A percentile compares a stretch with the other conserved stretches of the same genome.
These are phyloP conservation scores for Keithomyces neogunnii DNA, from an alignment of 2,329 filamentous ascomycete genomes.

Conservation along the genomic window DNA sequence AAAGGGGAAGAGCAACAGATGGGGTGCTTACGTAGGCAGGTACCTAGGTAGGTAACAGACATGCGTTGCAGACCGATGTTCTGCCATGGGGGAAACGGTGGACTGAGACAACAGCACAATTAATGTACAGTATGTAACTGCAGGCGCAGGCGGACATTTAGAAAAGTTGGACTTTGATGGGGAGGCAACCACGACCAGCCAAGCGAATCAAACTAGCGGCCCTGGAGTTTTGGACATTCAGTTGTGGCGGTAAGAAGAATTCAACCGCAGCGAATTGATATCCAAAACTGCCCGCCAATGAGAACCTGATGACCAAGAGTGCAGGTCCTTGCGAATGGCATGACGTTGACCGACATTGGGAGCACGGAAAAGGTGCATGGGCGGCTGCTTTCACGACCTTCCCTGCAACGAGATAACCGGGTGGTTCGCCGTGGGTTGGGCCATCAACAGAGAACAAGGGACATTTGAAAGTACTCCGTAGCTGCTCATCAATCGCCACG, in stretches of 20 bases:
- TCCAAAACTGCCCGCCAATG: background rate
- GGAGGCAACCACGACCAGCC: too few relatives aligned
- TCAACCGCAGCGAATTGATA: background rate
- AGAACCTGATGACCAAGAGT: background rate
- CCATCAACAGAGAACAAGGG: too few relatives aligned
- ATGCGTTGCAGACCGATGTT: background rate
- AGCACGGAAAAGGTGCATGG: background rate
- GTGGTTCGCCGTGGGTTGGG: too few relatives aligned
- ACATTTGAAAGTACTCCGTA: too few relatives aligned
- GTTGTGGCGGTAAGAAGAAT: background rate
- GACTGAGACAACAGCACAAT: too few relatives aligned
- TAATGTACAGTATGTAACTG: background rate
- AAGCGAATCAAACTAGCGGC: background rate
- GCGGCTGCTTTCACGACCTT: background rate
- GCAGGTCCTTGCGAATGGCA: background rate
- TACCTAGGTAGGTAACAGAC: background rate
- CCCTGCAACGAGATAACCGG: too few relatives aligned
- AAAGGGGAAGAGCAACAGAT: too few relatives aligned
- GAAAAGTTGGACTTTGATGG: background rate
- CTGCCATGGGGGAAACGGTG: too few relatives aligned
- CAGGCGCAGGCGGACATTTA: background rate
- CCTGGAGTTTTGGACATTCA: background rate
- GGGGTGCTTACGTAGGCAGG: background rate
- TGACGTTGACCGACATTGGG: background rate
- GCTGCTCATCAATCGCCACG: background rate